phyloP scores from a whole-genome alignment of 352 stramenopile genomes.

The Aphanomyces astaci region DNA sequence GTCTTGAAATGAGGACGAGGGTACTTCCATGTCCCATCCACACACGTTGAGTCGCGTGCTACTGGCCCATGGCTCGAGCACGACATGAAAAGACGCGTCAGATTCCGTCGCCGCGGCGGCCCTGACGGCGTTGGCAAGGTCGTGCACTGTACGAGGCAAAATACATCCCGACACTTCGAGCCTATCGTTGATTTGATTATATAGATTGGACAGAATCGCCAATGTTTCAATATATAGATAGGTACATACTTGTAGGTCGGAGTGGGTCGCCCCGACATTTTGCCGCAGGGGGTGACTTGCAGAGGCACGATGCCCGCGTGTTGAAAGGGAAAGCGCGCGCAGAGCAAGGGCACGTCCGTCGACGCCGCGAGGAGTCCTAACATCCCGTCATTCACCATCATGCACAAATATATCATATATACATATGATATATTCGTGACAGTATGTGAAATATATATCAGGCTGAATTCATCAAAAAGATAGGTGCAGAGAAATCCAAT shows the following conservation, averaged over 20 bases:
- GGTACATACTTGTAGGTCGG: neutral
- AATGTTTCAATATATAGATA: neutral
- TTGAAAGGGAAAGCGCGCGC: conserved; percentile 8
- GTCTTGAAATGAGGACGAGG: neutral
- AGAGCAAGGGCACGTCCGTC: conserved; percentile 1
- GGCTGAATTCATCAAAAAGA: too few species aligned
- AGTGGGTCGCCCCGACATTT: neutral
- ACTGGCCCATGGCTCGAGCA: neutral
- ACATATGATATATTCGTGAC: too few species aligned
- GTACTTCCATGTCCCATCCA: neutral
- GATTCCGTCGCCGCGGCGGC: neutral
- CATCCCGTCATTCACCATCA: too few species aligned
- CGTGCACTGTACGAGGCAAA: neutral
- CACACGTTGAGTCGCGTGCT: conserved; percentile 11
- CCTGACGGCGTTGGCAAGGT: neutral
- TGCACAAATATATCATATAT: too few species aligned
- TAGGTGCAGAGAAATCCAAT: too few species aligned
- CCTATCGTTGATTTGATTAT: too few species aligned
- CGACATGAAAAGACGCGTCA: neutral
- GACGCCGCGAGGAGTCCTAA: neutral
- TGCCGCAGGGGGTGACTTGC: neutral
- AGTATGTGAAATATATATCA: too few species aligned
- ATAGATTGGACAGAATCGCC: too few species aligned
- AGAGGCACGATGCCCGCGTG: conserved; percentile 6
- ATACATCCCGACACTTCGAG: neutral